Evolutionary conservation across 2,329 filamentous ascomycete species (phyloP), one percentile per base, ranked within the genome.

Genomic region (Fusarium lateritium): DNA sequence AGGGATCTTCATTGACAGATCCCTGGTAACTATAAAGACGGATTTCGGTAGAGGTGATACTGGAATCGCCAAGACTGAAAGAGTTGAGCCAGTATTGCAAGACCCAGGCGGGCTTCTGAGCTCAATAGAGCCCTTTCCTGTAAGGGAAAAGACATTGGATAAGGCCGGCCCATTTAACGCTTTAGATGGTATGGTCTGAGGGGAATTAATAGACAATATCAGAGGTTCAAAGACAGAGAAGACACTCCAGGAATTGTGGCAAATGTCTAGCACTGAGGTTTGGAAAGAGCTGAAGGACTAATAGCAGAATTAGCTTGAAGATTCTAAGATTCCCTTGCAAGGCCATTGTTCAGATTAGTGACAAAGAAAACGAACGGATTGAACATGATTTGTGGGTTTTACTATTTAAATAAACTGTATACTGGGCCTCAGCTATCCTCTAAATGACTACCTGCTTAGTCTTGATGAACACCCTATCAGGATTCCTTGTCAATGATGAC

Each of bases 381-480:
- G n/a, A n/a, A n/a, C n/a, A n/a, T n/a, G n/a, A n/a, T n/a, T n/a
- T n/a, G n/a, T n/a, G n/a, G n/a, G n/a, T n/a, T n/a, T n/a, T n/a
- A n/a, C n/a, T n/a, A n/a, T n/a, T n/a, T n/a, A n/a, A n/a, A n/a
- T n/a, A n/a, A n/a, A n/a, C n/a, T 31, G 9, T 31, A 31, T 11
- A 13, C 2, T 31, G 28, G 13, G 3, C 3, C 36, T 3, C 11
- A 15, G 7, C 11, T 6, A 1, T 6, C n/a, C 6, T n/a, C 7
- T 9, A 52, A 3, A 61, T 2, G 0, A 44, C 10, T 2, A 52
- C 33, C 11, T 26, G 36, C 3, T 10, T 5, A 13, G 39, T 45
- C 17, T 65, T 46, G 24, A 65, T 36, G 15, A 59, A 64, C 0
- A 64, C 34, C 7, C 10, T 42, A 5, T 64, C 60, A 3, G 62